These are phyloP conservation scores for Calonectria multiphialidica DNA, from an alignment of 2,329 filamentous ascomycete species.

Conservation along the genomic window DNA sequence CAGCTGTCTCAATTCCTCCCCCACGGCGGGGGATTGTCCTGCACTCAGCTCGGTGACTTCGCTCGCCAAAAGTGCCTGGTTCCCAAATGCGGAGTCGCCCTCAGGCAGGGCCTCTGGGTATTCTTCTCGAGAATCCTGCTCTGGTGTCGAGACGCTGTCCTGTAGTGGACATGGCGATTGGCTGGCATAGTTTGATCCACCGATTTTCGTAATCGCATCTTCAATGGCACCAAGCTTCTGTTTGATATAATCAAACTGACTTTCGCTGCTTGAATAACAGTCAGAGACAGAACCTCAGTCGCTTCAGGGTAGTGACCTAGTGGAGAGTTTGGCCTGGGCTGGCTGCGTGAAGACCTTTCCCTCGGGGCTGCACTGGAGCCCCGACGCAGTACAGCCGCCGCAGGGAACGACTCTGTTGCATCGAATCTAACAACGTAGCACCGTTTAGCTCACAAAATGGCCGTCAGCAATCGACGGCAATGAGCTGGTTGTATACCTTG, in stretches of 20 bases:
- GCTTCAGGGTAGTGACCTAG: not conserved
- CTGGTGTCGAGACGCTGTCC: not conserved
- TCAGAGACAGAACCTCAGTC: not conserved
- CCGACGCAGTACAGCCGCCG: not conserved
- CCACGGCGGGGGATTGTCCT: not conserved
- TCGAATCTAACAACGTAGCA: not conserved
- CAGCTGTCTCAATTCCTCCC: not conserved
- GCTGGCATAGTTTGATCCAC: not conserved
- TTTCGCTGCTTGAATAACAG: not conserved
- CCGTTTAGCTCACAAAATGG: not conserved
- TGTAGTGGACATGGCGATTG: too few relatives aligned
- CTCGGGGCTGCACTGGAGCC: not conserved
- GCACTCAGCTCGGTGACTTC: not conserved
- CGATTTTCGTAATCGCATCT: not conserved
- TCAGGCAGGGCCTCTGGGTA: not conserved
- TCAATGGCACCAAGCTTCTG: not conserved
- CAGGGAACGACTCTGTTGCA: not conserved
- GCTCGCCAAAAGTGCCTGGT: not conserved
- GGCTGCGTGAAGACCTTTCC: not conserved
- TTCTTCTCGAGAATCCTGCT: not conserved
- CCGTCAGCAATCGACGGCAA: not conserved
- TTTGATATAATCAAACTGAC: not conserved
- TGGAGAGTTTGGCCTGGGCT: not conserved
- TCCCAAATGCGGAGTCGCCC: not conserved
- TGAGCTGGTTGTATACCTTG: not conserved